Evolutionary conservation across 306 rosid genomes (phyloP).

Genomic region (barrel medic (Medicago truncatula)): MtrunA17r5.0-ANR NC_053044.1:15176501-15177000

Average conservation of each 20-base stretch:
- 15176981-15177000: neutral
- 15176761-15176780: constrained; percentile 87
- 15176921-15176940: too few species aligned
- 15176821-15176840: constrained; percentile 85
- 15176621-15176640: constrained; percentile 87
- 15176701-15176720: constrained; percentile 80
- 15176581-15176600: constrained; percentile 89
- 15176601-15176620: constrained; percentile 87
- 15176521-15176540: constrained; percentile 88
- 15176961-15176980: neutral
- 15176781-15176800: constrained; percentile 87
- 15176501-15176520: constrained; percentile 84
- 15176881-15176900: neutral
- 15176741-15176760: constrained; percentile 86
- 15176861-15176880: constrained; percentile 9
- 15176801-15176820: constrained; percentile 82
- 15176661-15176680: constrained; percentile 85
- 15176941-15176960: neutral
- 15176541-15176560: constrained; percentile 83
- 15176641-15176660: constrained; percentile 87
- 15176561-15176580: constrained; percentile 86
- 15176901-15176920: too few species aligned
- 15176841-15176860: constrained; percentile 48
- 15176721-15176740: constrained; percentile 77
- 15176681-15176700: constrained; percentile 86